Conservation (phyloP, 2,329 filamentous ascomycete genomes). For the Neodidymelliopsis sp. region DNA sequence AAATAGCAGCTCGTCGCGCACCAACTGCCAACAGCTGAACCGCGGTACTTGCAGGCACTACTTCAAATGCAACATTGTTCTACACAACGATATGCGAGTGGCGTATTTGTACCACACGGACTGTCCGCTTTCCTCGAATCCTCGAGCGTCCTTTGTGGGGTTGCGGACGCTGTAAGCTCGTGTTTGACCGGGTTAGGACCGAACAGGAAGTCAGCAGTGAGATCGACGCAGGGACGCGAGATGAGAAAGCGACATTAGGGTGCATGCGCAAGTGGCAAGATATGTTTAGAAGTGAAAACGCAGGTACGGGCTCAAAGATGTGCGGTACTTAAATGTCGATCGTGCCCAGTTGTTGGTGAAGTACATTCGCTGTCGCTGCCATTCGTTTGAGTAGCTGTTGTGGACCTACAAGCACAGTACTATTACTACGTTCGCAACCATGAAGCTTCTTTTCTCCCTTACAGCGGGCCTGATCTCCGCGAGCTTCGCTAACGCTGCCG, state of each 20-base stretch:
- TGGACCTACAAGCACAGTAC: not conserved
- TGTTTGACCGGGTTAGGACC: conserved; percentile 5
- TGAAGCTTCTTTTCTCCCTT: conserved; percentile 32
- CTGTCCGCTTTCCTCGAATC: conserved; percentile 4
- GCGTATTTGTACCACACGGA: conserved; percentile 7
- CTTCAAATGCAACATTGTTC: conserved; percentile 13
- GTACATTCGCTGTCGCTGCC: conserved; percentile 4
- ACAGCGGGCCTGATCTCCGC: conserved; percentile 30
- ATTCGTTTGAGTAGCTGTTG: conserved; percentile 3
- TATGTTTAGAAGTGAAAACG: conserved; percentile 16
- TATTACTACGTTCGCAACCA: conserved; percentile 1
- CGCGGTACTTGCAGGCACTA: not conserved
- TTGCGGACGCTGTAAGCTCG: conserved; percentile 13
- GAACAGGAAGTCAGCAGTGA: conserved; percentile 8
- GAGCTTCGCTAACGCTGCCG: conserved; percentile 27
- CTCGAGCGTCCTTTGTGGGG: conserved; percentile 16
- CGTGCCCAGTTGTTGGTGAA: not conserved
- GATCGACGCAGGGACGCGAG: conserved; percentile 16
- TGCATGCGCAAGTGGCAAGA: conserved; percentile 15
- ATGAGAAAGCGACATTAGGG: conserved; percentile 19
- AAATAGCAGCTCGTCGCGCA: conserved; percentile 7
- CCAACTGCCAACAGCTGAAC: conserved; percentile 4
- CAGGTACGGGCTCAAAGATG: conserved; percentile 7
- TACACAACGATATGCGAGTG: conserved; percentile 10
- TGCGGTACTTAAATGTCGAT: conserved; percentile 13